A percentile compares a stretch with the other conserved stretches of the same genome.
These are phyloP conservation scores for Yamagishiella unicocca DNA, from an alignment of 139 green algal species.

Conservation along the genomic window DNA sequence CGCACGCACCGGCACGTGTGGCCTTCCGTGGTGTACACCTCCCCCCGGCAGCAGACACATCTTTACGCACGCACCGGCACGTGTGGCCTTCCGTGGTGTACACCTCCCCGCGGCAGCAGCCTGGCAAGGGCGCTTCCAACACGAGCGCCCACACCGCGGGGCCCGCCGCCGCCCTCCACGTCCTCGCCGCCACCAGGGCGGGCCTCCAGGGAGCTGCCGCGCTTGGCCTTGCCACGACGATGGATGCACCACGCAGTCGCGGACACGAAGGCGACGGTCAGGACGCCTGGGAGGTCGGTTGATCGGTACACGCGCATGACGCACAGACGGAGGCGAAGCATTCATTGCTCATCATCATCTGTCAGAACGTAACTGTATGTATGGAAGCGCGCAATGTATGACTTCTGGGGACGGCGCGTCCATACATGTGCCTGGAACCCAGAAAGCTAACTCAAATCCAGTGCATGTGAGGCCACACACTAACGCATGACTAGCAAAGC, in stretches of 20 bases:
- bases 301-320: too few species aligned
- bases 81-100: not conserved
- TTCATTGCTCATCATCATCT: too few species aligned
- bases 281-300: not conserved
- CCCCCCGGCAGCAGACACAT: too few species aligned
- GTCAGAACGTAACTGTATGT: too few species aligned
- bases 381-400: too few species aligned
- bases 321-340: too few species aligned
- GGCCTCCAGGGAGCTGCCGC: not conserved
- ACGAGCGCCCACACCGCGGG: not conserved
- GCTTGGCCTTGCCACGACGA: not conserved
- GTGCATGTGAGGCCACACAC: too few species aligned
- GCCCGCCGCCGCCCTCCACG: not conserved
- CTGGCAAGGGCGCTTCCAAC: not conserved
- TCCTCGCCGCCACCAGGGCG: not conserved
- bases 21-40: not conserved
- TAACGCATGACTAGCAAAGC: too few species aligned
- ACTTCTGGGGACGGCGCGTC: too few species aligned
- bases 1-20: not conserved
- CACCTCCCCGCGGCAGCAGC: constrained; percentile 14
- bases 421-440: too few species aligned
- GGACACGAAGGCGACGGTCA: not conserved
- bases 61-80: constrained; percentile 3
- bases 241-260: constrained; percentile 11
- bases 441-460: too few species aligned